A percentile compares a stretch with the other conserved stretches of the same genome.
Evolutionary conservation across 2,329 filamentous ascomycete species (phyloP).

Genomic region (Talaromyces rugulosus): DNA sequence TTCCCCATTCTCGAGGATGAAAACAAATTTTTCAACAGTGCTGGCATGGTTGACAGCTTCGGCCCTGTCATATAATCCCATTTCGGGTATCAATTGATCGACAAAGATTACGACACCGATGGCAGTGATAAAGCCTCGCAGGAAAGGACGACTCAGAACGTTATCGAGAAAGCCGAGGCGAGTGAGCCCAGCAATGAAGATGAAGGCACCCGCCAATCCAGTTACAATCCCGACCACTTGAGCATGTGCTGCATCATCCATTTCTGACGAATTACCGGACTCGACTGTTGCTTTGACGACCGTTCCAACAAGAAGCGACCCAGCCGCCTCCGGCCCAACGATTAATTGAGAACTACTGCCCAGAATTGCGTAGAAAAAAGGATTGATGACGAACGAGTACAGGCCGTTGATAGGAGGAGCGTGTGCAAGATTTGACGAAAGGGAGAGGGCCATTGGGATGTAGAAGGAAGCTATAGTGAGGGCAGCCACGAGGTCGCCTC

Average conservation of each 20-base stretch:
- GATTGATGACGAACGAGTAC: slow-evolving; percentile 91
- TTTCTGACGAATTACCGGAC: slow-evolving; percentile 58
- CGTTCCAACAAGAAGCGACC: slow-evolving; percentile 82
- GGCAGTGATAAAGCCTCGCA: slow-evolving; percentile 93
- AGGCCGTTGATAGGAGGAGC: slow-evolving; percentile 90
- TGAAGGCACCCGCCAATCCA: slow-evolving; percentile 80
- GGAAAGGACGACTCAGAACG: slow-evolving; percentile 85
- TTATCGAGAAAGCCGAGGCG: slow-evolving; percentile 90
- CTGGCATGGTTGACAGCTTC: slow-evolving; percentile 76
- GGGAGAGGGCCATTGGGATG: slow-evolving; percentile 91
- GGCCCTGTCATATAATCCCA: slow-evolving; percentile 68
- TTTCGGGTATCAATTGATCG: slow-evolving; percentile 87
- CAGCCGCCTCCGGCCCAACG: slow-evolving; percentile 90
- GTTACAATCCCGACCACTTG: slow-evolving; percentile 84
- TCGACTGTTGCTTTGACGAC: slow-evolving; percentile 77
- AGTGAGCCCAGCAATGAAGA: slow-evolving; percentile 79
- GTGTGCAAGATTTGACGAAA: slow-evolving; percentile 87
- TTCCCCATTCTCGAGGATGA: slow-evolving; percentile 64
- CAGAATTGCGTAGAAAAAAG: slow-evolving; percentile 82
- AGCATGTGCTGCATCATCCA: slow-evolving; percentile 69
- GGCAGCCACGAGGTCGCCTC: slow-evolving; percentile 82
- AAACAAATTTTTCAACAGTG: slow-evolving; percentile 78
- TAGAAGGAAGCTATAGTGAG: slow-evolving; percentile 99
- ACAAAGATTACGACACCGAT: slow-evolving; percentile 96
- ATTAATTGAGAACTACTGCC: slow-evolving; percentile 92